A percentile compares a stretch with the other conserved stretches of the same genome.
These are phyloP conservation scores for Lactuca saligna DNA, from an alignment of 129 eudicot genomes.

Conservation along the genomic window DNA sequence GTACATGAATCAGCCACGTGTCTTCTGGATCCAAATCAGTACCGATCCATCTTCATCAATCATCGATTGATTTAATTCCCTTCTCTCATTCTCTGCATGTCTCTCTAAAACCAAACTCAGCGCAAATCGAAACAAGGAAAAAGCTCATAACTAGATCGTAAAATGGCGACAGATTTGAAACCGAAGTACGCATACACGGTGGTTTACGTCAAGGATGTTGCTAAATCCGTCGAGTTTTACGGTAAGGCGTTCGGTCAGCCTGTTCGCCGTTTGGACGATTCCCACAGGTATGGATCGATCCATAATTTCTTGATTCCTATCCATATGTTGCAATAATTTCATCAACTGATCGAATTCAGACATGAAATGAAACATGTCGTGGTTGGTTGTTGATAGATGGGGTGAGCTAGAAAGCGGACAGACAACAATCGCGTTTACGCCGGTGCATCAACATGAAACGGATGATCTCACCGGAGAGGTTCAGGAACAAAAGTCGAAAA, in stretches of 20 bases:
- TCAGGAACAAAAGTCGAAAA: conserved; percentile 32
- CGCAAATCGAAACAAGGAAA: background rate
- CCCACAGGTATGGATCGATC: conserved; percentile 46
- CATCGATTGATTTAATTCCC: background rate
- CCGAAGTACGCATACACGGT: conserved; percentile 83
- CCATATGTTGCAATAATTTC: too few species aligned
- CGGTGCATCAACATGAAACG: conserved; percentile 82
- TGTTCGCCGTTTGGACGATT: conserved; percentile 70
- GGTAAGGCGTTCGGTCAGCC: conserved; percentile 74
- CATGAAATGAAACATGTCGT: too few species aligned
- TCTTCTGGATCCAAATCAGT: conserved; percentile 6
- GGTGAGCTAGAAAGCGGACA: conserved; percentile 85
- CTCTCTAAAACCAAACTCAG: background rate
- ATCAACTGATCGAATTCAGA: too few species aligned
- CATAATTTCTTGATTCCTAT: background rate
- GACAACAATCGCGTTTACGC: conserved; percentile 92
- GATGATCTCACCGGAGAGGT: conserved; percentile 79
- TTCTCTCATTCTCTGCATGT: background rate
- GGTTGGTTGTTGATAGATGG: conserved; percentile 50
- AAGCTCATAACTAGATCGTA: background rate
- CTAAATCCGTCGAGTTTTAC: conserved; percentile 81
- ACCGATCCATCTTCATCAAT: conserved; percentile 8
- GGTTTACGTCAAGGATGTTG: conserved; percentile 81
- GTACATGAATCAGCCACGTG: conserved; percentile 14
- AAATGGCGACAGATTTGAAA: conserved; percentile 46